Percentiles rank a stretch among this genome's conserved stretches.
Evolutionary conservation across 495 filamentous ascomycete species (phyloP).

Genomic region (Lasiosphaeria ovina): DNA sequence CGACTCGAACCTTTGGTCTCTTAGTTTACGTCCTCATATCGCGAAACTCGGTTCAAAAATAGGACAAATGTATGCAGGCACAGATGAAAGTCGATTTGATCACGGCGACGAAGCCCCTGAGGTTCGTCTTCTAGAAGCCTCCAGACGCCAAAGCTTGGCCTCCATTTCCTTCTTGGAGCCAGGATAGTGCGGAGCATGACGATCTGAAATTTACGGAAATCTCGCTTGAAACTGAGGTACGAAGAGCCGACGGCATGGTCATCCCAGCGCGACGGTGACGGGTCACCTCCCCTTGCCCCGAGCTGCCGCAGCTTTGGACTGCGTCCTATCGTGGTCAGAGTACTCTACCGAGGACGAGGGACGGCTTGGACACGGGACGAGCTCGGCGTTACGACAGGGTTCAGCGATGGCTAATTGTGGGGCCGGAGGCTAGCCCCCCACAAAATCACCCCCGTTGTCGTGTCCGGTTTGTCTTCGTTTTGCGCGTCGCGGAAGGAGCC

Average conservation of each 20-base stretch:
- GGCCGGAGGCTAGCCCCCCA: background rate
- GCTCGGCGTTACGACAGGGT: background rate
- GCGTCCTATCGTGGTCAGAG: background rate
- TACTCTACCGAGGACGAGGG: background rate
- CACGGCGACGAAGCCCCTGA: background rate
- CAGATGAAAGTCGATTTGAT: too few relatives aligned
- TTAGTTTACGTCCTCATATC: background rate
- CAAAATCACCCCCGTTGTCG: background rate
- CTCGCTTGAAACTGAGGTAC: background rate
- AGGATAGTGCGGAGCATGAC: background rate
- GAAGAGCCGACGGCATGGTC: background rate
- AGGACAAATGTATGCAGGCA: too few relatives aligned
- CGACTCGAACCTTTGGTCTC: background rate
- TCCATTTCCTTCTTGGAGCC: background rate
- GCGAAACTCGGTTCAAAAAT: background rate
- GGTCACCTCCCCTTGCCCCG: background rate
- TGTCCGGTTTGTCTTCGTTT: constrained; percentile 26
- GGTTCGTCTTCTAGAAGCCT: background rate
- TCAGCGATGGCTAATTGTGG: background rate
- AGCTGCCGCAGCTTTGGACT: background rate
- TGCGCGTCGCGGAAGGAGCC: constrained; percentile 7
- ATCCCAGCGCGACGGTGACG: background rate
- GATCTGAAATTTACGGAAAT: background rate
- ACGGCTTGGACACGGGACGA: background rate
- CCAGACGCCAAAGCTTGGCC: background rate